Conservation (phyloP, 192 early-diverging fungal genomes). For the Umbelopsis isabellina region DNA sequence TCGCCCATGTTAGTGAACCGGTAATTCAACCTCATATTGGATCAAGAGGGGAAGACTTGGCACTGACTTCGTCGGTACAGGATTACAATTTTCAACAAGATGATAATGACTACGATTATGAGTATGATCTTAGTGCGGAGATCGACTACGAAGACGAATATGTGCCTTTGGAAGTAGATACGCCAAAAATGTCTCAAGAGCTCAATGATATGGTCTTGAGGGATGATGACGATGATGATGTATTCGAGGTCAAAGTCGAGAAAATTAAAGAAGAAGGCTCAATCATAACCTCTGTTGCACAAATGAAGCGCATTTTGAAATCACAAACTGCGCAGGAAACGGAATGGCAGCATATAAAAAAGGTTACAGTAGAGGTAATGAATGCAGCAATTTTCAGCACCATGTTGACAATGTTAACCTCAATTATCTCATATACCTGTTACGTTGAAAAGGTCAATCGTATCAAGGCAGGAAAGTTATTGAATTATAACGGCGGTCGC, state of each 20-base stretch:
- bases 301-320: background rate
- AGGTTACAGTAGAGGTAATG: background rate
- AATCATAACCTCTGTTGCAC: background rate
- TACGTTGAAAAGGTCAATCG: too few relatives aligned
- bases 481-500: too few relatives aligned
- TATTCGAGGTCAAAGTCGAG: background rate
- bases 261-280: conserved; percentile 11
- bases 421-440: too few relatives aligned
- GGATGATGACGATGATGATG: background rate
- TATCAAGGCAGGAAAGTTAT: too few relatives aligned
- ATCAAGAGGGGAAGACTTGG: too few relatives aligned
- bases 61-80: too few relatives aligned
- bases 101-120: too few relatives aligned
- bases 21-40: too few relatives aligned
- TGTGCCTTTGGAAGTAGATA: too few relatives aligned
- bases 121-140: too few relatives aligned
- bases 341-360: conserved; percentile 4
- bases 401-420: background rate
- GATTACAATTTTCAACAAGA: too few relatives aligned
- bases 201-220: background rate
- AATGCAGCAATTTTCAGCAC: background rate
- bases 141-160: background rate
- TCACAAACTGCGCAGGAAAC: background rate
- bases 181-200: background rate
- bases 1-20: too few relatives aligned